These are phyloP conservation scores for Claviceps quebecensis DNA, from an alignment of 2,329 filamentous ascomycete genomes.

Conservation along the genomic window DNA sequence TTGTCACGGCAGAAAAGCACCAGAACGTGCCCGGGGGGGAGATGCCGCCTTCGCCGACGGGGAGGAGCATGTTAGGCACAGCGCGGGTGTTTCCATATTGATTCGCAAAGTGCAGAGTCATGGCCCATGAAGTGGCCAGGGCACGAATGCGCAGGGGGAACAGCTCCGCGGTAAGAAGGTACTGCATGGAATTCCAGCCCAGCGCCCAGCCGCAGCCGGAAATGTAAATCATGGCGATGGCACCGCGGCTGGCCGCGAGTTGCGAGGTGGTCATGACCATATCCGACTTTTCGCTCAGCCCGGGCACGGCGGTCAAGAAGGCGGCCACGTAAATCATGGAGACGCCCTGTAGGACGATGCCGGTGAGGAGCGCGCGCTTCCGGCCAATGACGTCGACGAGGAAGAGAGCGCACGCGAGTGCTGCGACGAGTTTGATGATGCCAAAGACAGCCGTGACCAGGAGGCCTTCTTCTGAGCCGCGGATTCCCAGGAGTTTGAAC, in stretches of 20 bases:
- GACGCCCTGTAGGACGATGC: constrained; percentile 45
- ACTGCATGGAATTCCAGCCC: constrained; percentile 66
- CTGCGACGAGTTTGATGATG: constrained; percentile 55
- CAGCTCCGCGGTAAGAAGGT: constrained; percentile 63
- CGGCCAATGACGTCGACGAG: constrained; percentile 67
- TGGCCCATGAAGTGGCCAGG: constrained; percentile 54
- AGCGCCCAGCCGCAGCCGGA: constrained; percentile 56
- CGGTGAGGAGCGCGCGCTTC: constrained; percentile 49
- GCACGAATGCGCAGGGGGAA: constrained; percentile 64
- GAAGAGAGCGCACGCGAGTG: constrained; percentile 59
- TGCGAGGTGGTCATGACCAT: constrained; percentile 34
- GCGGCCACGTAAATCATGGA: constrained; percentile 48
- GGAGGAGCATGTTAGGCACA: constrained; percentile 59
- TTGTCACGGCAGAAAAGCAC: constrained; percentile 57
- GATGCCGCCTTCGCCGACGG: constrained; percentile 30
- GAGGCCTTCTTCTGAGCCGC: constrained; percentile 52
- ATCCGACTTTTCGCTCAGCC: constrained; percentile 33
- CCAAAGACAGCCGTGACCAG: constrained; percentile 66
- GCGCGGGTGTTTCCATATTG: constrained; percentile 67
- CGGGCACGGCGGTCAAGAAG: constrained; percentile 49
- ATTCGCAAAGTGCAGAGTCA: constrained; percentile 68
- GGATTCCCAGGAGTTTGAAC: constrained; percentile 57
- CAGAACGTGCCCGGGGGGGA: constrained; percentile 57
- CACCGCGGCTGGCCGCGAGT: constrained; percentile 46
- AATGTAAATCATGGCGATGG: constrained; percentile 60